Percentiles rank a stretch among this genome's conserved stretches.
Evolutionary conservation across 225 moss, liverwort and hornwort genomes (phyloP).

Genomic region (Marchantia polymorpha): DNA sequence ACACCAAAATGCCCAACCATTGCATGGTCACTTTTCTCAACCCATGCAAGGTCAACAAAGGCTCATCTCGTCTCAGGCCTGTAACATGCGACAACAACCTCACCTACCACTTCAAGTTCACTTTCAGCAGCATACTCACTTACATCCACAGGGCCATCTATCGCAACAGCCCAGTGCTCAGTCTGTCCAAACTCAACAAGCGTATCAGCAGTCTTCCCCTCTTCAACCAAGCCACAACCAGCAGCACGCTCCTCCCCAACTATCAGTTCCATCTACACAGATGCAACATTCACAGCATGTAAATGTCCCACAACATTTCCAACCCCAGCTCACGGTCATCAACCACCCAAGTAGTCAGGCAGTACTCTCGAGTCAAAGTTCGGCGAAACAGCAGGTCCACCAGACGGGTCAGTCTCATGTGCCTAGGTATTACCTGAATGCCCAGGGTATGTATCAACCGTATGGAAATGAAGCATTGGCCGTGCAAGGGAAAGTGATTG

Average conservation of each 20-base stretch:
- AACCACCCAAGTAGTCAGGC: constrained; percentile 6
- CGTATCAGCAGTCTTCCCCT: constrained; percentile 8
- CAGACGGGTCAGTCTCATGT: constrained; percentile 14
- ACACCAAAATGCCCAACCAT: constrained; percentile 14
- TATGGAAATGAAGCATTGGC: constrained; percentile 8
- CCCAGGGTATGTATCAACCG: constrained; percentile 26
- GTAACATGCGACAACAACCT: constrained; percentile 9
- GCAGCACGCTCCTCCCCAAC: constrained; percentile 19
- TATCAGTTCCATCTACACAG: constrained; percentile 19
- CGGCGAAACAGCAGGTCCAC: constrained; percentile 17
- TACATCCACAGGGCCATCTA: constrained; percentile 8
- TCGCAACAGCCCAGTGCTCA: constrained; percentile 21
- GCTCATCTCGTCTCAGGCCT: constrained; percentile 15
- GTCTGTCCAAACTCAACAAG: constrained; percentile 9
- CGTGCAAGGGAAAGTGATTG: constrained; percentile 6
- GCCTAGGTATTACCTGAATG: constrained; percentile 12
- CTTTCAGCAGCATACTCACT: constrained; percentile 19
- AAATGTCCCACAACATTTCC: constrained; percentile 19
- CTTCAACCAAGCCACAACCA: constrained; percentile 18
- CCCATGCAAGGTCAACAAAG: constrained; percentile 9
- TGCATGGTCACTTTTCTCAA: constrained; percentile 11
- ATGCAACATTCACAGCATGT: constrained; percentile 27
- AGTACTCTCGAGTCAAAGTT: constrained; percentile 21
- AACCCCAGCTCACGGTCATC: constrained; percentile 14
- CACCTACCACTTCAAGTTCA: not conserved